These are phyloP conservation scores for Trichothecium sympodiale DNA, from an alignment of 2,329 filamentous ascomycete genomes.

Conservation along the genomic window DNA sequence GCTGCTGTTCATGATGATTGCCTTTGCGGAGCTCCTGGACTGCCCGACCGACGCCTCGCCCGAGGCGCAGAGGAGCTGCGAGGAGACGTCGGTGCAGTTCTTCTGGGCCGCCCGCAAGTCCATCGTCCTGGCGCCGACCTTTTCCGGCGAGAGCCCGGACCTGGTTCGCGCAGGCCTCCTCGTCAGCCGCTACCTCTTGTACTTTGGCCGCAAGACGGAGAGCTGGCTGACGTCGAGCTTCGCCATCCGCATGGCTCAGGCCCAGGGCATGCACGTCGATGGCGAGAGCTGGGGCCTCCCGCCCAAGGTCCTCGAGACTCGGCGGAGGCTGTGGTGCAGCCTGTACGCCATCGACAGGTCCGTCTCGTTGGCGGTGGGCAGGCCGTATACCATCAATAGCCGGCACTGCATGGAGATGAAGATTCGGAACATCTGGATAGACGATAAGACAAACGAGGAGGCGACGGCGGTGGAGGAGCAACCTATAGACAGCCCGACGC, in stretches of 20 bases:
- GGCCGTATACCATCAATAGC: slow-evolving; percentile 26
- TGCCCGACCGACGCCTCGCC: slow-evolving; percentile 17
- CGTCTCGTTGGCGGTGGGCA: slow-evolving; percentile 26
- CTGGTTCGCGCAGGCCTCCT: slow-evolving; percentile 27
- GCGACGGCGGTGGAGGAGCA: slow-evolving; percentile 11
- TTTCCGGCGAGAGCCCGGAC: slow-evolving; percentile 27
- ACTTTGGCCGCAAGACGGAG: slow-evolving; percentile 24
- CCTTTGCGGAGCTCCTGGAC: slow-evolving; percentile 25
- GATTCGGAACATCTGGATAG: slow-evolving; percentile 25
- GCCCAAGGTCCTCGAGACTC: slow-evolving; percentile 22
- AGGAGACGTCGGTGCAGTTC: slow-evolving; percentile 26
- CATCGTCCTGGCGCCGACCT: slow-evolving; percentile 28
- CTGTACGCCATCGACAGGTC: slow-evolving; percentile 26
- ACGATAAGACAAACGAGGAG: slow-evolving; percentile 20
- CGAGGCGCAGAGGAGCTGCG: slow-evolving; percentile 21
- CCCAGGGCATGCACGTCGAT: slow-evolving; percentile 30
- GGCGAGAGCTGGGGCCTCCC: slow-evolving; percentile 25
- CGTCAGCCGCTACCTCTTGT: slow-evolving; percentile 26
- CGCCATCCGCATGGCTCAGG: slow-evolving; percentile 29
- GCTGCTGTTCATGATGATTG: slow-evolving; percentile 27
- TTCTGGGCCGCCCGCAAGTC: slow-evolving; percentile 27
- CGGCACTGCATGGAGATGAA: slow-evolving; percentile 24
- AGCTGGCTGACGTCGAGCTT: slow-evolving; percentile 29
- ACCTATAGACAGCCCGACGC: slow-evolving; percentile 19
- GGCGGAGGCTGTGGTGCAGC: slow-evolving; percentile 26